These are phyloP conservation scores for Oryza brachyantha DNA, from an alignment of 176 grass and related monocot species.

Conservation along the genomic window DNA sequence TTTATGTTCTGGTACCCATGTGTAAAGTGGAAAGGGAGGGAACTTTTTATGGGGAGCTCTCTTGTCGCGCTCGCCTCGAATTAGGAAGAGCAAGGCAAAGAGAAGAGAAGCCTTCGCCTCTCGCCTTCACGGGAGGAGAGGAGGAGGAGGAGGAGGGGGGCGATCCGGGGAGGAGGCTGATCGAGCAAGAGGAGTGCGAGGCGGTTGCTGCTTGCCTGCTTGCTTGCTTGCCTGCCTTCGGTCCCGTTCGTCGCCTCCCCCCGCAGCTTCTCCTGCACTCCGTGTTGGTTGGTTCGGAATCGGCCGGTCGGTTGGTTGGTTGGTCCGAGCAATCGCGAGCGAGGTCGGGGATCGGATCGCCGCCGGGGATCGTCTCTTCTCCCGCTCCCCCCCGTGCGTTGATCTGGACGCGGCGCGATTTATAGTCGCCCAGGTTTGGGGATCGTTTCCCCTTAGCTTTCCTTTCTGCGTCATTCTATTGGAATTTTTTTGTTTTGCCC, in stretches of 20 bases:
- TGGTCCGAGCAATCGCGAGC: no score
- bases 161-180: constrained; percentile 29
- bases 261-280: constrained; percentile 35
- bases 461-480: not conserved
- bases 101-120: constrained; percentile 28
- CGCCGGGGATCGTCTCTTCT: constrained; percentile 4
- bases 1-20: rapidly evolving
- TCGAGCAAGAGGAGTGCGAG: not conserved
- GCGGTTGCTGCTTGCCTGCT: no score
- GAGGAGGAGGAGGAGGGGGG: constrained; percentile 9
- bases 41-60: not conserved
- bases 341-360: no score
- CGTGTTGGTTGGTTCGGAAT: no score
- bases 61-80: constrained; percentile 3
- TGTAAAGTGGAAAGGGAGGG: not conserved
- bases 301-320: not conserved
- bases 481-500: not conserved
- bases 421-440: constrained; percentile 17
- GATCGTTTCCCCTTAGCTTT: not conserved
- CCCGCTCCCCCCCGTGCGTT: not conserved
- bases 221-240: no score
- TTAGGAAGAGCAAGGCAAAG: not conserved
- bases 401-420: constrained; percentile 3
- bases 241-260: not conserved
- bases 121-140: constrained; percentile 30